Evolutionary conservation across 768 basidiomycete species (phyloP), one percentile per base, ranked within the genome.

Genomic region (Leucosporidium yakuticum): DNA sequence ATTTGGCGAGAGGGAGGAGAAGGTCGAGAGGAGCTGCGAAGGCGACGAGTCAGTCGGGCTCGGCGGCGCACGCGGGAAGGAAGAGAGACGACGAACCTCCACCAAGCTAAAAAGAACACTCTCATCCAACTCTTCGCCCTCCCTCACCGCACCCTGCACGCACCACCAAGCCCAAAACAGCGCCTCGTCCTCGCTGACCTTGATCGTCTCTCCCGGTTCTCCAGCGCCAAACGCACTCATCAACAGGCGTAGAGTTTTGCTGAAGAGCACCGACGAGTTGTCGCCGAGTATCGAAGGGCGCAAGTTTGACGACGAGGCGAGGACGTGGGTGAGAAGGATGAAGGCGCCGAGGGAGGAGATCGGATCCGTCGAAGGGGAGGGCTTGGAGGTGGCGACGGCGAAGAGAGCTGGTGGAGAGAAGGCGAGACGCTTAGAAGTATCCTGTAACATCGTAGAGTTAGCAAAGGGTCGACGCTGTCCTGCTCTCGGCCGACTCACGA

Each of bases 161-260:
- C 61, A 62, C 66, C 66, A 67, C 60, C 61, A 67, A 32, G 57
- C 29, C 60, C 55, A 62, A 55, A 67, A 67, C 23, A 67, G 49
- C 20, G 57, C 56, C 12, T 67, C 66, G 34, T 62, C 60, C n/a
- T 49, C 61, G 7, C 60, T 32, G 19, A 62, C 5, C 21, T 36
- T 14, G 55, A 36, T 29, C 21, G 60, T 7, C 34, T 15, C 44
- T 3, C 25, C 27, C 20, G 17, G 27, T 1, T n/a, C 31, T 14
- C 55, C 55, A 2, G 15, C 4, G 15, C 27, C 36, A 14, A 47
- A 29, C 2, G 59, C 44, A 15, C 27, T 19, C 23, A 48, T 27
- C 36, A 60, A 31, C 12, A 31, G n/a, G 17, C n/a, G 44, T 15
- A 29, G 14, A 7, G 27, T 48, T 5, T 27, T 25, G 15, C 36